These are phyloP conservation scores for Heliosperma pusillum DNA, from an alignment of 148 eudicot species.

Conservation along the genomic window DNA sequence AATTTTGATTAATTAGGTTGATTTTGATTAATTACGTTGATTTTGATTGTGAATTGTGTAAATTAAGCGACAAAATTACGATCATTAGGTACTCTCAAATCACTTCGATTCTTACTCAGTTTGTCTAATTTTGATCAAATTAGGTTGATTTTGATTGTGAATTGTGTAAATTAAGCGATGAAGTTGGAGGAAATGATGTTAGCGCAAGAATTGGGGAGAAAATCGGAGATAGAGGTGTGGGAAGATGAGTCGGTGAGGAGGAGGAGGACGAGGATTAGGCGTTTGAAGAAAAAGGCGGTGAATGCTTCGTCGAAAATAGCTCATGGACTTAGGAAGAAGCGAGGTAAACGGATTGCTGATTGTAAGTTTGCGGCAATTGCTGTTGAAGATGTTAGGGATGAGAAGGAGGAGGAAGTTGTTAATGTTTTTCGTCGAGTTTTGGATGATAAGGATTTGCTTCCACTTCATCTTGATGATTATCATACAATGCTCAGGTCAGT, in stretches of 20 bases:
- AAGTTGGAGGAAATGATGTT: slow-evolving; percentile 38
- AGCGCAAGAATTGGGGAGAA: slow-evolving; percentile 49
- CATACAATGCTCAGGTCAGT: slow-evolving; percentile 85
- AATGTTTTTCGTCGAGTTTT: slow-evolving; percentile 53
- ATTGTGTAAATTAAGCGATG: background rate
- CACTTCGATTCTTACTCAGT: background rate
- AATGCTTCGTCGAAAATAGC: slow-evolving; percentile 62
- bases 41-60: no score
- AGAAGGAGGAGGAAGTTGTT: slow-evolving; percentile 72
- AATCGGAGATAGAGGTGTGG: slow-evolving; percentile 55
- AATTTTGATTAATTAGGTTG: no score
- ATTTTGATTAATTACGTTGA: no score
- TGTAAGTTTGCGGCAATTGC: slow-evolving; percentile 66
- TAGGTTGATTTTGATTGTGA: background rate
- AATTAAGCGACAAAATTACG: no score
- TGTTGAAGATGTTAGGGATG: slow-evolving; percentile 66
- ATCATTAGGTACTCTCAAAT: no score
- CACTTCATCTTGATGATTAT: slow-evolving; percentile 68
- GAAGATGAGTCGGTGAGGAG: slow-evolving; percentile 55
- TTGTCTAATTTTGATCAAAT: background rate
- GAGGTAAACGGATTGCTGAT: slow-evolving; percentile 54
- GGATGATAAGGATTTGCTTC: slow-evolving; percentile 70
- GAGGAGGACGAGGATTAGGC: slow-evolving; percentile 57
- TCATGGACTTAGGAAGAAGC: slow-evolving; percentile 47
- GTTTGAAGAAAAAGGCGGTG: slow-evolving; percentile 72